Conservation (phyloP, 768 basidiomycete genomes). For the Suillus spraguei region DNA sequence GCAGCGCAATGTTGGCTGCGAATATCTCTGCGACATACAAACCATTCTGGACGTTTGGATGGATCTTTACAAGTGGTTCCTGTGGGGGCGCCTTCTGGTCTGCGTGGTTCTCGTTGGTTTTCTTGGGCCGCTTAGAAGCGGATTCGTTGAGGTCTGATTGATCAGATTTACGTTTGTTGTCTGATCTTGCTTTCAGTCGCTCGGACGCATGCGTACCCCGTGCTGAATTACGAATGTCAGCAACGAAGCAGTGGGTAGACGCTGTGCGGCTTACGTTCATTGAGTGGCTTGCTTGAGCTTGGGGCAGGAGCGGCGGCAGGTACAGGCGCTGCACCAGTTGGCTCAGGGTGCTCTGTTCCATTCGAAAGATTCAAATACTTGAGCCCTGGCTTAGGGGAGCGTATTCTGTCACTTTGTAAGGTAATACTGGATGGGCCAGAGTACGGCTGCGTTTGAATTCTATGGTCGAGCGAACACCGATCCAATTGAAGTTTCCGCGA, state of each 20-base stretch:
- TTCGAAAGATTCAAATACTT: not conserved
- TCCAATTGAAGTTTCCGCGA: not conserved
- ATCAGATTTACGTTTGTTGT: not conserved
- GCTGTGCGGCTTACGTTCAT: not conserved
- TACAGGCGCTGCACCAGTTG: not conserved
- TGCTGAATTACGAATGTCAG: not conserved
- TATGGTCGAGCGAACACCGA: not conserved
- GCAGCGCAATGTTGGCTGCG: not conserved
- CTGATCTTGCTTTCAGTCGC: not conserved
- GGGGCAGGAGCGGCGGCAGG: not conserved
- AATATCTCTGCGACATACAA: conserved; percentile 8
- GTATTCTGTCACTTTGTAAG: not conserved
- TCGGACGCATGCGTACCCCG: not conserved
- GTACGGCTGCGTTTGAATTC: conserved; percentile 1
- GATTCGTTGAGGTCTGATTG: not conserved
- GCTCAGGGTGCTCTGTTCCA: not conserved
- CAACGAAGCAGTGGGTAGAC: not conserved
- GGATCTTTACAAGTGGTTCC: not conserved
- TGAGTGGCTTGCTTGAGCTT: not conserved
- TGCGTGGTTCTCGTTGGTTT: not conserved
- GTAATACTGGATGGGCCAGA: not conserved
- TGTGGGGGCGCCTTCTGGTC: not conserved
- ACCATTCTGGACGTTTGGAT: not conserved
- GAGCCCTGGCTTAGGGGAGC: not conserved
- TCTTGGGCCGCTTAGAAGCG: not conserved